These are phyloP conservation scores for Glomus cerebriforme DNA, from an alignment of 192 early-diverging fungal species.

Conservation along the genomic window DNA sequence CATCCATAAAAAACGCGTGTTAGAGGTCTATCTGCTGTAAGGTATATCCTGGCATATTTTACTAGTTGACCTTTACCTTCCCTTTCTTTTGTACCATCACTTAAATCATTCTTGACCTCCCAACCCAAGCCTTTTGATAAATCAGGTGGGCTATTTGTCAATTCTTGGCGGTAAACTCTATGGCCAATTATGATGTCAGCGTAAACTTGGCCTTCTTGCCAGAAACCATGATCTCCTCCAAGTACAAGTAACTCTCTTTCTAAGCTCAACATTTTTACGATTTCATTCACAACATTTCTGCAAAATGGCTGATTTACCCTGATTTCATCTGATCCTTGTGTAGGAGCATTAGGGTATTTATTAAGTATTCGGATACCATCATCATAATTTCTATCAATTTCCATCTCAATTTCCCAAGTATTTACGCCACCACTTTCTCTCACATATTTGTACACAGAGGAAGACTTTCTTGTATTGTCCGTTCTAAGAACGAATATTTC, in stretches of 20 bases:
- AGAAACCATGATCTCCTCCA: no score
- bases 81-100: not conserved
- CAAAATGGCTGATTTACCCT: no score
- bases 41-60: slow-evolving; percentile 28
- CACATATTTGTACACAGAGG: slow-evolving; percentile 5
- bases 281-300: no score
- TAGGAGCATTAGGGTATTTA: no score
- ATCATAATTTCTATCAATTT: not conserved
- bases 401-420: slow-evolving; percentile 10
- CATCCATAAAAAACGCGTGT: slow-evolving; percentile 23
- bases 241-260: no score
- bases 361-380: no score
- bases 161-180: no score
- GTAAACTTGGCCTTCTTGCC: no score
- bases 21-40: slow-evolving; percentile 16
- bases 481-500: not conserved
- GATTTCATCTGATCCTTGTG: no score
- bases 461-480: not conserved
- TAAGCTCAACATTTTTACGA: no score
- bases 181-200: no score
- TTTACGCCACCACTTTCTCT: not conserved
- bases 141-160: no score
- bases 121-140: not conserved
- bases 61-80: slow-evolving; percentile 21
- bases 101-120: slow-evolving; percentile 18